Evolutionary conservation across 1,284 basidiomycete genomes (phyloP).

Genomic region (Cystobasidium pallidum): DNA sequence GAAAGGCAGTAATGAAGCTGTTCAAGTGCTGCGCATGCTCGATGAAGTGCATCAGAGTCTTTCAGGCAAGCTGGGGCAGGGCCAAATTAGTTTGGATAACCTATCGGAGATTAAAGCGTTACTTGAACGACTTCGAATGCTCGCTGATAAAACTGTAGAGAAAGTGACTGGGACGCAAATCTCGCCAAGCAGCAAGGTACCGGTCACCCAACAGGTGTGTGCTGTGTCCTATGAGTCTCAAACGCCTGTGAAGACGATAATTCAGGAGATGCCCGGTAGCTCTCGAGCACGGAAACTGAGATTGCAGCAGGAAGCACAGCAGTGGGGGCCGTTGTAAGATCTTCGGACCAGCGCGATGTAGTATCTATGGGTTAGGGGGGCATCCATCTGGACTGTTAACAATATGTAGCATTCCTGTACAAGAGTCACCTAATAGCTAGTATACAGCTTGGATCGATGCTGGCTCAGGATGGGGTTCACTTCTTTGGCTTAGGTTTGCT

Average conservation of each 20-base stretch:
- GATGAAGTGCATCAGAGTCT: conserved; percentile 6
- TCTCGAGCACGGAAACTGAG: conserved; percentile 13
- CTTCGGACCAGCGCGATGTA: not conserved
- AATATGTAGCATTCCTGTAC: not conserved
- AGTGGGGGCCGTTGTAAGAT: conserved; percentile 32
- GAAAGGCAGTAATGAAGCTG: not conserved
- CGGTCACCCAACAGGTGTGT: not conserved
- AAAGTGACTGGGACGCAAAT: not conserved
- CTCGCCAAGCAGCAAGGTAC: not conserved
- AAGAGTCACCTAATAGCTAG: not conserved
- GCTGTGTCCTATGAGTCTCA: not conserved
- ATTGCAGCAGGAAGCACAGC: conserved; percentile 14
- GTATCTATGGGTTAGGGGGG: not conserved
- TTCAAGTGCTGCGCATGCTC: not conserved
- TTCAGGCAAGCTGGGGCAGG: not conserved
- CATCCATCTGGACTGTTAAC: not conserved
- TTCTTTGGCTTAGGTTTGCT: conserved; percentile 44
- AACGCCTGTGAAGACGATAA: not conserved
- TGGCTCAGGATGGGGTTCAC: not conserved
- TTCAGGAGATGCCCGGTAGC: conserved; percentile 10
- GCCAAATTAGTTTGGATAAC: not conserved
- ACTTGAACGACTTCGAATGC: not conserved
- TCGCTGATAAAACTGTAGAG: not conserved
- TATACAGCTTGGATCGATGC: not conserved
- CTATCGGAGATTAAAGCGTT: not conserved